Evolutionary conservation across 495 filamentous ascomycete species (phyloP), one percentile per base, ranked within the genome.

Genomic region (Lasiosphaeria hispida): DNA sequence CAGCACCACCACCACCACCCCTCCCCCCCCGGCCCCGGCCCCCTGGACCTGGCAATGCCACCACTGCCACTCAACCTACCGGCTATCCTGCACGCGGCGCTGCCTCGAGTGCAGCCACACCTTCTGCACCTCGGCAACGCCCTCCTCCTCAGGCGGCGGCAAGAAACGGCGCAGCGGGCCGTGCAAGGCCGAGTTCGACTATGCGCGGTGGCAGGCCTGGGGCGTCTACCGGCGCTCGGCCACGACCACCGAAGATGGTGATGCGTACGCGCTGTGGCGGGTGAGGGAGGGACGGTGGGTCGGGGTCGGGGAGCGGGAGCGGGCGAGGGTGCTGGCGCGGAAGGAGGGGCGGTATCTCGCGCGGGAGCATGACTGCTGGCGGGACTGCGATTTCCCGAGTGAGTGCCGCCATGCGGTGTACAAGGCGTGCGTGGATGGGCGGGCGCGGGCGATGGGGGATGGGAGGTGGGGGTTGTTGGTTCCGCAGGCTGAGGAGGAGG

Each of bases 21-120:
- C 53, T 0, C 64, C 62, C 10, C 73, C 72, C 13, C 60, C 62
- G 3, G 34, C 50, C 0, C 75, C 75, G 2, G 62, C 57, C 14
- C 63, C 69, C 10, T 79, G 75, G 77, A 51, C 69, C n/a, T 79
- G 77, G 77, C 67, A 67, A 34, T 80, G 77, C 54, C 75, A 77
- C 55, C 47, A 53, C 2, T 80, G 77, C 60, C 23, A 45, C n/a
- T 62, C 55, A 8, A 51, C 63, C 0, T 79, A 78, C 60, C 66
- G 64, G 1, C 58, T 79, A 9, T 63, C 71, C n/a, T 72, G 71
- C 58, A 79, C 76, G 0, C 69, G 74, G 2, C 75, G 77, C 10
- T 80, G 77, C 41, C 68, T 80, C 5, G 59, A 71, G 14, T 78
- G 77, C 58, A 66, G 66, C 4, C 77, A 79, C 60, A 63, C 56